Evolutionary conservation across 176 grass and related monocot genomes (phyloP).

Genomic region (Sorghum bicolor): Sorghum_bicolor_NCBIv3 NC_012870.2:70289501-70290000

Average conservation of each 20-base stretch:
- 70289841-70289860: background rate
- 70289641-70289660: background rate
- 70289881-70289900: constrained; percentile 13
- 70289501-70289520: constrained; percentile 30
- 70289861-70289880: constrained; percentile 25
- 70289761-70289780: background rate
- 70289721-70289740: background rate
- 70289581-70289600: background rate
- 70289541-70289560: constrained; percentile 27
- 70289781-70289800: background rate
- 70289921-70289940: constrained; percentile 25
- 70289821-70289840: constrained; percentile 5
- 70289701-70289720: background rate
- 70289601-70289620: constrained; percentile 7
- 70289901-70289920: constrained; percentile 43
- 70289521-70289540: constrained; percentile 17
- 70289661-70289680: constrained; percentile 18
- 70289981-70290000: constrained; percentile 28
- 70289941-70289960: background rate
- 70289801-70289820: background rate
- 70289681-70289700: constrained; percentile 16
- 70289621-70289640: background rate
- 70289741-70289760: background rate
- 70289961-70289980: background rate
- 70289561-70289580: constrained; percentile 25